Percentiles rank a stretch among this genome's conserved stretches.
These are phyloP conservation scores for Vanilla planifolia DNA, from an alignment of 106 monocot species.

Conservation along the genomic window DNA sequence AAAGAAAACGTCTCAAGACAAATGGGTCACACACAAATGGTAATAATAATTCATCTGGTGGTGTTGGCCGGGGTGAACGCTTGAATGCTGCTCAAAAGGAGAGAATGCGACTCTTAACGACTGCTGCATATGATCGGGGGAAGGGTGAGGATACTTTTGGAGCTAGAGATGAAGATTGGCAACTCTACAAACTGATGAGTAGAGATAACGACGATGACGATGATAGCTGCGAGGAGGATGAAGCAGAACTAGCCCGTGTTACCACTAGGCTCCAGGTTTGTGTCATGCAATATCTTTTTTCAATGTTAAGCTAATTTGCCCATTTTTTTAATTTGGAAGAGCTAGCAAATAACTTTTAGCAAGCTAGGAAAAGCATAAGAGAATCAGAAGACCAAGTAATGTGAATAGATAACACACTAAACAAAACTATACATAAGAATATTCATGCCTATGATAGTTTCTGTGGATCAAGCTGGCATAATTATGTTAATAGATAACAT, in stretches of 20 bases:
- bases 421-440: no score
- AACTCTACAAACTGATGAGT: slow-evolving; percentile 94
- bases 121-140: slow-evolving; percentile 92
- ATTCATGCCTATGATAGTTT: no score
- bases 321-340: no score
- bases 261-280: slow-evolving; percentile 65
- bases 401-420: no score
- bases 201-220: slow-evolving; percentile 88
- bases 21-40: slow-evolving; percentile 56
- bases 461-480: no score
- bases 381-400: no score
- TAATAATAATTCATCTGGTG: slow-evolving; percentile 50
- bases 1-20: slow-evolving; percentile 72
- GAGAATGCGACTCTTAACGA: slow-evolving; percentile 91
- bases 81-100: slow-evolving; percentile 90
- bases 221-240: slow-evolving; percentile 56
- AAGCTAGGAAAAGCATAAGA: no score
- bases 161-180: slow-evolving; percentile 93
- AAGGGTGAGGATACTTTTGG: slow-evolving; percentile 99
- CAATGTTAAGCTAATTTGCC: no score
- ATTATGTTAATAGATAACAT: no score
- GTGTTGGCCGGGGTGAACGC: slow-evolving; percentile 83
- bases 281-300: neutral
- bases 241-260: slow-evolving; percentile 69
- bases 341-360: no score